Base-by-base conservation (phyloP, 305 asterid genomes). In the Solanum hybrid region DNA sequence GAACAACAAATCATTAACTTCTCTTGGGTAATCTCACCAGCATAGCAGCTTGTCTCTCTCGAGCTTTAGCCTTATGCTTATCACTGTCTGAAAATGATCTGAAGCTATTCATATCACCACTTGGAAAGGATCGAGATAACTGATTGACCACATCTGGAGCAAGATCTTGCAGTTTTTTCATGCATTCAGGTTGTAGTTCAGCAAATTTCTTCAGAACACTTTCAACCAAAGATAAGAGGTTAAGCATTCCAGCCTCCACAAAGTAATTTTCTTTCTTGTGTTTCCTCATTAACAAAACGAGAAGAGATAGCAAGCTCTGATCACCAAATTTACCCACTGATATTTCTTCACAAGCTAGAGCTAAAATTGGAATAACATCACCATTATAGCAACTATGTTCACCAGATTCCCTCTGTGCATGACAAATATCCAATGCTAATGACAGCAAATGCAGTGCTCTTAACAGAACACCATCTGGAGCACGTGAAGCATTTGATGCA, bases 11-110 rank as follows among this genome's bases (percentile, higher is more conserved):
- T 31, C 76, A 85, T 85, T 85, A 84, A 57, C 8, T 57, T 57
- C 51, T 61, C 46, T 83, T 46, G 46, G 24, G 89, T 34, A 81
- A 89, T 75, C 95, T 92, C 90, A 95, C 99, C 97, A 98, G 26
- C 87, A 97, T 94, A 89, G 99, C 99, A 94, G 99, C 97, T 93
- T 98, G 99, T 92, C 98, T 96, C 94, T 97, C 99, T 34, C 99
- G 99, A 92, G 99, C 93, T 93, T 95, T 95, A 89, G 96, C 98
- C 96, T 95, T 98, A 92, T 93, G 97, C 91, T 92, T 98, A 91
- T 95, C 99, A 86, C 94, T 91, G 75, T 97, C 98, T 89, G 94
- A 93, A 89, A 91, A 81, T 78, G 94, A 90, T 87, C 89, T 94
- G 81, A 76, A 71, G 89, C 89, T 91, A 90, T 89, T 92, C 29